These are phyloP conservation scores for Fraxinus albicans DNA, from an alignment of 305 asterid genomes.

Conservation along the genomic window DNA sequence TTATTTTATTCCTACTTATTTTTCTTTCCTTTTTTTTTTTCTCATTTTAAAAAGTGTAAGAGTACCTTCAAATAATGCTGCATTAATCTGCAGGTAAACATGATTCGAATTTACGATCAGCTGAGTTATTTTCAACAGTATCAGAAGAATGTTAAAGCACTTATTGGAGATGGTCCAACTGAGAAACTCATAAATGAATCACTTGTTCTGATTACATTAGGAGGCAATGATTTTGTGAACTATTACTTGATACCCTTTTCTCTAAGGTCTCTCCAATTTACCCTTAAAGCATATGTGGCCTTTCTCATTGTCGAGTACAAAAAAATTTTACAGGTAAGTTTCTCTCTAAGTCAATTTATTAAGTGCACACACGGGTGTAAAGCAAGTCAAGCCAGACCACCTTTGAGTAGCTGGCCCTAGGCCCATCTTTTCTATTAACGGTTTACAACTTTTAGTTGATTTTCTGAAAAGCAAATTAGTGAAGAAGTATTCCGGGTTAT, in stretches of 20 bases:
- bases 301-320: conserved; percentile 57
- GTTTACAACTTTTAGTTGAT: background rate
- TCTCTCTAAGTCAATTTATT: background rate
- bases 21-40: background rate
- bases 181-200: conserved; percentile 40
- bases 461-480: background rate
- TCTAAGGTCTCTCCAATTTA: conserved; percentile 48
- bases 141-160: conserved; percentile 40
- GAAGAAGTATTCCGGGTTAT: background rate
- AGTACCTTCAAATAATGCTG: background rate
- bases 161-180: conserved; percentile 39
- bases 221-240: conserved; percentile 78
- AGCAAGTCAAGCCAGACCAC: background rate
- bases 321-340: conserved; percentile 48
- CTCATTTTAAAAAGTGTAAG: background rate
- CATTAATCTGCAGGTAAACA: conserved; percentile 47
- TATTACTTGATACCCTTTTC: conserved; percentile 61
- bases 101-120: conserved; percentile 51
- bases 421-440: background rate
- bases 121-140: conserved; percentile 46
- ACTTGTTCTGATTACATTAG: conserved; percentile 52
- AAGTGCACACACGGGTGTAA: background rate
- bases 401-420: background rate
- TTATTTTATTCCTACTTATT: background rate
- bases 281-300: conserved; percentile 48